phyloP scores from a whole-genome alignment of 2,329 filamentous ascomycete species.

The Sporothrix sp. region DNA sequence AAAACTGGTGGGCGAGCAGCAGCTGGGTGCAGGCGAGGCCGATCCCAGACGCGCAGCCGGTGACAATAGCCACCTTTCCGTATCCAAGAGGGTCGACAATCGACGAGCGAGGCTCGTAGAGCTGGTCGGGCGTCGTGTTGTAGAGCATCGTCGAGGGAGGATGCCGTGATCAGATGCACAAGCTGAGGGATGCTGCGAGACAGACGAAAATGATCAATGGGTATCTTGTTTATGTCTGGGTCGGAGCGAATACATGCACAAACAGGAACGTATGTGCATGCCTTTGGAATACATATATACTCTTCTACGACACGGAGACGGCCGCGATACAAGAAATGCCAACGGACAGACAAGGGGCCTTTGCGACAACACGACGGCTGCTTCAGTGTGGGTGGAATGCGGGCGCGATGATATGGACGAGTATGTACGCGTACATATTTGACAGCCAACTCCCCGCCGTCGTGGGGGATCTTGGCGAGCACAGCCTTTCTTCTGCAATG shows the following conservation, averaged over 20 bases:
- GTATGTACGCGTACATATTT: too few relatives aligned
- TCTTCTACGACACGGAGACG: too few relatives aligned
- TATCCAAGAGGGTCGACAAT: constrained; percentile 22
- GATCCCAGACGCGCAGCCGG: constrained; percentile 38
- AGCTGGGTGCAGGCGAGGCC: constrained; percentile 36
- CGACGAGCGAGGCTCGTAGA: constrained; percentile 17
- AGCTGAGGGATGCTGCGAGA: too few relatives aligned
- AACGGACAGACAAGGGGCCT: too few relatives aligned
- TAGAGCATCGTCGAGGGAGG: constrained; percentile 20
- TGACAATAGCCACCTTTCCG: constrained; percentile 36
- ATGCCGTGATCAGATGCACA: too few relatives aligned
- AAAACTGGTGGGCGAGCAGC: constrained; percentile 28
- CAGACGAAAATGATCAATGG: too few relatives aligned
- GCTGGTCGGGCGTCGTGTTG: constrained; percentile 20
- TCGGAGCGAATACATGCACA: too few relatives aligned
- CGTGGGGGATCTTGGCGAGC: not conserved
- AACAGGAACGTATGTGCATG: too few relatives aligned
- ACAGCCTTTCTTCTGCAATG: not conserved
- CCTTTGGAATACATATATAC: too few relatives aligned
- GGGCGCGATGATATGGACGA: not conserved
- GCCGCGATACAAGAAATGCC: too few relatives aligned
- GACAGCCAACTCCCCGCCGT: too few relatives aligned
- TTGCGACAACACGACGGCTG: not conserved
- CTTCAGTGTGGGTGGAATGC: not conserved
- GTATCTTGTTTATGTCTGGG: too few relatives aligned